phyloP scores from a whole-genome alignment of 2,329 filamentous ascomycete species.

The Aspergillus eucalypticola region DNA sequence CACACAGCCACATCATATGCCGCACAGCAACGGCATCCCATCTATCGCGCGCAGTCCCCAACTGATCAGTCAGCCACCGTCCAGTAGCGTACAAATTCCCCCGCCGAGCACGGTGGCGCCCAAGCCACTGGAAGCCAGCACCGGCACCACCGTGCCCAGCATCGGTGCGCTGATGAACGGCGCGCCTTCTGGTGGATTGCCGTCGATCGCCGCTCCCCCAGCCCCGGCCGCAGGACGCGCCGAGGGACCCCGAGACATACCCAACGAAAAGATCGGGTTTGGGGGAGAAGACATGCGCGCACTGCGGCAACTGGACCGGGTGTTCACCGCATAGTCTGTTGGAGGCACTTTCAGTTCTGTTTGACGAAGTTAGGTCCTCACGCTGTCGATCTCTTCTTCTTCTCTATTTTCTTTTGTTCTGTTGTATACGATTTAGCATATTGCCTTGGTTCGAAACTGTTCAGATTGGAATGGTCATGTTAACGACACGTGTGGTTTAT shows the following conservation, averaged over 20 bases:
- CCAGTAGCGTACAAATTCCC: conserved; percentile 21
- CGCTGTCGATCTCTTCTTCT: neutral
- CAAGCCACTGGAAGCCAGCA: conserved; percentile 29
- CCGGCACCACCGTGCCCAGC: conserved; percentile 53
- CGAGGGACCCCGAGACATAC: conserved; percentile 56
- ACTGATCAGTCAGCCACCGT: conserved; percentile 28
- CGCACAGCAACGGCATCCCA: conserved; percentile 24
- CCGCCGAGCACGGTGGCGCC: conserved; percentile 13
- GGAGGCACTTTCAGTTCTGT: neutral
- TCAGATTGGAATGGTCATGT: conserved; percentile 9
- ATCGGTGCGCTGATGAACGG: conserved; percentile 52
- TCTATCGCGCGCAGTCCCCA: conserved; percentile 28
- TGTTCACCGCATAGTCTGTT: conserved; percentile 43
- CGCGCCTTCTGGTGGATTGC: conserved; percentile 29
- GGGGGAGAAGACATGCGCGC: conserved; percentile 65
- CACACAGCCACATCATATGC: conserved; percentile 25
- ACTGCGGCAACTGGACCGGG: conserved; percentile 64
- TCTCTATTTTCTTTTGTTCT: neutral
- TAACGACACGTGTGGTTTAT: neutral
- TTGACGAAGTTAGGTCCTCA: neutral
- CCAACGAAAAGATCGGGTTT: conserved; percentile 58
- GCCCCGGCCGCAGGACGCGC: conserved; percentile 23
- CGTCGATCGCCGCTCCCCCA: conserved; percentile 26
- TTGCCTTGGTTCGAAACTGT: conserved; percentile 17
- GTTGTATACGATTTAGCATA: conserved; percentile 4